A percentile compares a stretch with the other conserved stretches of the same genome.
Conservation (phyloP, 2,329 filamentous ascomycete species). For the Pestalotiopsis sp. region DNA sequence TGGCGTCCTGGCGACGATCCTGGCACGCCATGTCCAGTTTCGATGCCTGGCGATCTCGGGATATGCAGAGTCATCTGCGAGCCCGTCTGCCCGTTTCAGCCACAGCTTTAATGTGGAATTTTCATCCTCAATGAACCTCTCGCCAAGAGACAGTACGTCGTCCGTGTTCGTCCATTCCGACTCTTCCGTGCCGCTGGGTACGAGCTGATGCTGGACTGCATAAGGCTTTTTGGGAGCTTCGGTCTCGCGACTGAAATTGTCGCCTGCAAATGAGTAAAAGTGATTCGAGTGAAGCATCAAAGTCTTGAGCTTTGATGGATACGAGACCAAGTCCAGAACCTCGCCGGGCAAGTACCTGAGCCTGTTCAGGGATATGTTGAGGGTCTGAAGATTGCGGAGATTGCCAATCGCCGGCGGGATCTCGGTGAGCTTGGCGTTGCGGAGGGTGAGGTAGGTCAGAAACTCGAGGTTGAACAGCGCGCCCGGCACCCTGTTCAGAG, state of each 20-base stretch:
- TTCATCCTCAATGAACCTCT: background rate
- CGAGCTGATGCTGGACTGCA: no score
- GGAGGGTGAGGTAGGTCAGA: constrained; percentile 66
- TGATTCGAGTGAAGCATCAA: constrained; percentile 66
- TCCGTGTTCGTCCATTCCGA: constrained; percentile 7
- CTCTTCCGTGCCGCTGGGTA: constrained; percentile 8
- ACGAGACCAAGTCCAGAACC: constrained; percentile 56
- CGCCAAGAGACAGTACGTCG: background rate
- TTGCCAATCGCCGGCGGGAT: constrained; percentile 62
- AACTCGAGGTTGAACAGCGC: constrained; percentile 63
- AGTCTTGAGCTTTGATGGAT: constrained; percentile 45
- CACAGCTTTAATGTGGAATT: constrained; percentile 13
- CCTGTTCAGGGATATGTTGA: constrained; percentile 68
- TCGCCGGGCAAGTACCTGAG: constrained; percentile 64
- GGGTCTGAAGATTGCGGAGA: constrained; percentile 58
- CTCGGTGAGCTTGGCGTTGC: constrained; percentile 62
- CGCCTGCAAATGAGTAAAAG: constrained; percentile 47
- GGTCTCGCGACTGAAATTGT: constrained; percentile 4
- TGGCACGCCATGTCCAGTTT: constrained; percentile 20
- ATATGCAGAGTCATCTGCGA: background rate
- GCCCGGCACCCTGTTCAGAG: constrained; percentile 55
- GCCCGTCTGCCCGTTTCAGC: constrained; percentile 16
- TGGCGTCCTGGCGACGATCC: constrained; percentile 25
- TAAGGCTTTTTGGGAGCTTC: no score
- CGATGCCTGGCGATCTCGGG: background rate